Conservation (phyloP, 257 asterid genomes). For the Verbascum thapsus region DNA sequence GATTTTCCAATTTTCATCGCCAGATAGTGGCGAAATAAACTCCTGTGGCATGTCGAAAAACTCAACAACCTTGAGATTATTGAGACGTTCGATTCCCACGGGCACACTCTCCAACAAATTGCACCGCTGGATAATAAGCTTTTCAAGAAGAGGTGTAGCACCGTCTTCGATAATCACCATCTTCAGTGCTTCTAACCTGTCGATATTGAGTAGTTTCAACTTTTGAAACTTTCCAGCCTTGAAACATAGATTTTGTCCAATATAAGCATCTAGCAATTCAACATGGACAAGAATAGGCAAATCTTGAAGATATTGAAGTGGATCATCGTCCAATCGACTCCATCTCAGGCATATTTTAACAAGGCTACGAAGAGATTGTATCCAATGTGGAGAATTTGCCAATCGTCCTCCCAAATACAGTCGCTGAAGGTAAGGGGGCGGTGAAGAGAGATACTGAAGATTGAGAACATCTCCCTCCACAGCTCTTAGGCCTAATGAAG, state of each 20-base stretch:
- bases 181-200: conserved; percentile 19
- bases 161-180: conserved; percentile 33
- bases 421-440: conserved; percentile 41
- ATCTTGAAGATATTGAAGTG: conserved; percentile 41
- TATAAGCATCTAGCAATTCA: conserved; percentile 35
- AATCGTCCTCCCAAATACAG: conserved; percentile 35
- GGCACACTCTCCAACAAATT: conserved; percentile 31
- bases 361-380: conserved; percentile 31
- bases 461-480: conserved; percentile 36
- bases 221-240: conserved; percentile 37
- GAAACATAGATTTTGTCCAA: conserved; percentile 36
- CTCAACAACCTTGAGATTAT: conserved; percentile 25
- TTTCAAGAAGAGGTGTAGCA: conserved; percentile 39
- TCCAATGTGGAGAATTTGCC: conserved; percentile 36
- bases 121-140: conserved; percentile 39
- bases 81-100: conserved; percentile 31
- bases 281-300: conserved; percentile 42
- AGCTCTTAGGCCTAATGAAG: conserved; percentile 29
- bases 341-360: conserved; percentile 35
- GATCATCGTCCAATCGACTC: conserved; percentile 37
- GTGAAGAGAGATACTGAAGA: conserved; percentile 27
- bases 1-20: conserved; percentile 27
- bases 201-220: conserved; percentile 31
- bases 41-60: conserved; percentile 36
- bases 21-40: conserved; percentile 22